Percentiles rank a stretch among this genome's conserved stretches.
These are phyloP conservation scores for Coccomyxa subellipsoidea DNA, from an alignment of 163 green algal genomes.

Conservation along the genomic window DNA sequence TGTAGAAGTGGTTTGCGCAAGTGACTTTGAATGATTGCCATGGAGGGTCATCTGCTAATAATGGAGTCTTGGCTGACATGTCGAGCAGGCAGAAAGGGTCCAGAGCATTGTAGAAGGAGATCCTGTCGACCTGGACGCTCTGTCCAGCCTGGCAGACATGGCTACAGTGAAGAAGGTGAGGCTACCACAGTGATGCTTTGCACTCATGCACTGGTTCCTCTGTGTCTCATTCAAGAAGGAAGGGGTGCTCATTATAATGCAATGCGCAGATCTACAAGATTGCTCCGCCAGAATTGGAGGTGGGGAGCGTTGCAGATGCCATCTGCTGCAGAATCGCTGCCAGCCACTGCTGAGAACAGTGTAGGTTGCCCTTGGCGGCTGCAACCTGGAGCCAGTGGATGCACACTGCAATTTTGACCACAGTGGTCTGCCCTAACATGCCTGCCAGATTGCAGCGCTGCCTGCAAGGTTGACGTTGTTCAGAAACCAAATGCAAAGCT, in stretches of 20 bases:
- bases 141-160: background rate
- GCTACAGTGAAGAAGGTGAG: background rate
- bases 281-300: background rate
- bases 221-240: background rate
- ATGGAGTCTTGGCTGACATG: too few relatives aligned
- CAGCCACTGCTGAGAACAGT: constrained; percentile 12
- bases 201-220: too few relatives aligned
- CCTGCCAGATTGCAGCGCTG: too few relatives aligned
- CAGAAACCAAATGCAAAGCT: too few relatives aligned
- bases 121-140: background rate
- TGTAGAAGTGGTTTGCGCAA: too few relatives aligned
- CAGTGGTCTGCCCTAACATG: too few relatives aligned
- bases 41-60: too few relatives aligned
- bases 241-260: background rate
- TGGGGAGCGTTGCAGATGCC: background rate
- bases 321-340: constrained; percentile 9
- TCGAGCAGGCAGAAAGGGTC: background rate
- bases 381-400: too few relatives aligned
- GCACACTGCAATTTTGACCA: too few relatives aligned
- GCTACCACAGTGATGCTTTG: background rate
- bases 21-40: too few relatives aligned
- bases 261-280: constrained; percentile 3
- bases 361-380: too few relatives aligned
- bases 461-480: too few relatives aligned
- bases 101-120: background rate